phyloP scores from a whole-genome alignment of 169 alveolate species.

The Perkinsus chesapeaki region DNA sequence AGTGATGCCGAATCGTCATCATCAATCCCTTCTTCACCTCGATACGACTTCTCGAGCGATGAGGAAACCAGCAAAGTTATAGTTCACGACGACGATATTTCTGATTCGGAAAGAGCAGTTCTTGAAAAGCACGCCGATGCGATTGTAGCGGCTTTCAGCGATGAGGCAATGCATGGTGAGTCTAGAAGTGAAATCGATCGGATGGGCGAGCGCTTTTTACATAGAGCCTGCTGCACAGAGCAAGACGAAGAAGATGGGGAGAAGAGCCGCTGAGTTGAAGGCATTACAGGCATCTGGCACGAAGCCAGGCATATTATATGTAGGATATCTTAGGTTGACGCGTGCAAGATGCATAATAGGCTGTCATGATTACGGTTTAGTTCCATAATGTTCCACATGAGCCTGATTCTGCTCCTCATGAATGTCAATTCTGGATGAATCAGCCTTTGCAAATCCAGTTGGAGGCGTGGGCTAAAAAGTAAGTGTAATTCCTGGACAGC shows the following conservation, averaged over 20 bases:
- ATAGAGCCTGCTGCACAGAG: not conserved
- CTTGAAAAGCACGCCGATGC: not conserved
- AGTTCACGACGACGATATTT: not conserved
- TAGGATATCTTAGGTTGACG: not conserved
- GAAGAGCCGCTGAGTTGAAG: slow-evolving; percentile 3
- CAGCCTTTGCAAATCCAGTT: not conserved
- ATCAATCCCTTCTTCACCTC: not conserved
- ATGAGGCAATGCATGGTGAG: not conserved
- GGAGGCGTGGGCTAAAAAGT: not conserved
- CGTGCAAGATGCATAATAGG: not conserved
- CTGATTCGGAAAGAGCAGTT: not conserved
- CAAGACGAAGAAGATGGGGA: not conserved
- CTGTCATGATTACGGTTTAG: not conserved
- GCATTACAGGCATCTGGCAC: not conserved
- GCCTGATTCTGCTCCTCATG: not conserved
- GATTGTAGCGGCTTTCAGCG: not conserved
- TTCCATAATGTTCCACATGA: not conserved
- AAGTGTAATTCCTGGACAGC: no score
- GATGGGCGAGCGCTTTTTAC: not conserved
- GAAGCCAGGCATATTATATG: not conserved
- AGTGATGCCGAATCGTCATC: not conserved
- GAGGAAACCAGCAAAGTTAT: not conserved
- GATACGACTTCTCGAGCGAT: not conserved
- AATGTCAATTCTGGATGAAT: not conserved
- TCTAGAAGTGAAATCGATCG: not conserved